A percentile compares a stretch with the other conserved stretches of the same genome.
These are phyloP conservation scores for Blastocystis sp. DNA, from an alignment of 352 stramenopile genomes.

Conservation along the genomic window DNA sequence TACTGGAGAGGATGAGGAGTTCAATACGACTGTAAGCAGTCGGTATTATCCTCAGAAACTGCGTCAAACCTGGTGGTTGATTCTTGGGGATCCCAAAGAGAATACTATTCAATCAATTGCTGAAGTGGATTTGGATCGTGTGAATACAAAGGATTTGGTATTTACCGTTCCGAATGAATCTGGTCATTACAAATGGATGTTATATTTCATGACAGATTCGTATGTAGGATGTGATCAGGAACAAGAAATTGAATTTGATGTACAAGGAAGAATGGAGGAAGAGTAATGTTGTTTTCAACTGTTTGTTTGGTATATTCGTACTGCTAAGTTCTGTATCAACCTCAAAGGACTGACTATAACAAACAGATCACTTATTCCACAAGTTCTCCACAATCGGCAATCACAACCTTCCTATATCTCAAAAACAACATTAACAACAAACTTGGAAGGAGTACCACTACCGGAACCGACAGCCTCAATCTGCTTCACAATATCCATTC, in stretches of 20 bases:
- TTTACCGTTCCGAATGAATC: constrained; percentile 86
- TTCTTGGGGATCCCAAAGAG: constrained; percentile 85
- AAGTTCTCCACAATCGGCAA: constrained; percentile 84
- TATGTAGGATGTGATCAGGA: constrained; percentile 96
- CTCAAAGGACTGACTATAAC: not conserved
- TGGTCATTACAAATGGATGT: constrained; percentile 84
- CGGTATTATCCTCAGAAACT: constrained; percentile 78
- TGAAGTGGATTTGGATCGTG: constrained; percentile 80
- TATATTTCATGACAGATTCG: constrained; percentile 97
- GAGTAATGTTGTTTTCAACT: not conserved
- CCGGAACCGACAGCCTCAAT: constrained; percentile 88
- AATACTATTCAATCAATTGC: constrained; percentile 95
- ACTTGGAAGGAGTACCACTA: constrained; percentile 78
- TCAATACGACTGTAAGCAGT: not conserved
- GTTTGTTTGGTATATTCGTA: not conserved
- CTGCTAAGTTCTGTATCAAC: not conserved
- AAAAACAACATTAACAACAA: constrained; percentile 70
- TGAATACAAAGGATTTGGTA: constrained; percentile 80
- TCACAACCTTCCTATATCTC: constrained; percentile 50
- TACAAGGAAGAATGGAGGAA: constrained; percentile 65
- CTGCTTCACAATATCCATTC: constrained; percentile 90
- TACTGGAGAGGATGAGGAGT: constrained; percentile 72
- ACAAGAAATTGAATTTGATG: constrained; percentile 80
- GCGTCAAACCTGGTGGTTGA: constrained; percentile 94
- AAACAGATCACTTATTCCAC: constrained; percentile 36